These are phyloP conservation scores for Chlamydomonas schloesseri DNA, from an alignment of 139 green algal species.

Conservation along the genomic window DNA sequence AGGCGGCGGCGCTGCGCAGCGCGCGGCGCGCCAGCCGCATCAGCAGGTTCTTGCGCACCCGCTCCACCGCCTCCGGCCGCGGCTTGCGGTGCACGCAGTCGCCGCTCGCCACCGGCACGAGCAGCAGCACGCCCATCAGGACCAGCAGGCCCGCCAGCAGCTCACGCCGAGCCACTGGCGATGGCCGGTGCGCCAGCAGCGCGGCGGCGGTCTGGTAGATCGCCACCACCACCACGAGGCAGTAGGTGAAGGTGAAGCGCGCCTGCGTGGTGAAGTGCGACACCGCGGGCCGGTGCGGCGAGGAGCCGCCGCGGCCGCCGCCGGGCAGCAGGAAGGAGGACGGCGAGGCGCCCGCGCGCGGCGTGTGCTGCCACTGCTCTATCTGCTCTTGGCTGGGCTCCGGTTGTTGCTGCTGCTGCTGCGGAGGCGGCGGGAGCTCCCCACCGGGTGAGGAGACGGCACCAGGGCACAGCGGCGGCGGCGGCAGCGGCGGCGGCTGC, in stretches of 20 bases:
- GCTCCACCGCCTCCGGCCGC: slow-evolving; percentile 28
- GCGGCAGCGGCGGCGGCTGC: no score
- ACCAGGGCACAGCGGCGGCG: no score
- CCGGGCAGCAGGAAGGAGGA: background rate
- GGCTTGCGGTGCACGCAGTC: slow-evolving; percentile 31
- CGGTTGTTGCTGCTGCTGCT: no score
- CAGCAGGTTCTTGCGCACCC: slow-evolving; percentile 7
- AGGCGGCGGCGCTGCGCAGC: no score
- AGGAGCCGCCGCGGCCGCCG: background rate
- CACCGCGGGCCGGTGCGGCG: background rate
- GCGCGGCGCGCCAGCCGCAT: background rate
- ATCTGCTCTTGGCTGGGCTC: no score
- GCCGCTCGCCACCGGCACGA: slow-evolving; percentile 51
- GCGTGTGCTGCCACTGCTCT: no score
- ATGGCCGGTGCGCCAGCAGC: slow-evolving; percentile 1
- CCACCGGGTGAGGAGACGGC: no score
- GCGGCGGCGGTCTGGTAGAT: slow-evolving; percentile 63
- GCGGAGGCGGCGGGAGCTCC: no score
- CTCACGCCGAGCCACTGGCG: background rate
- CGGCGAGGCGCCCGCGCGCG: background rate
- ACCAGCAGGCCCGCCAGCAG: slow-evolving; percentile 46
- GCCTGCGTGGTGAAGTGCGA: slow-evolving; percentile 17
- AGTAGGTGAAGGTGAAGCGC: slow-evolving; percentile 53
- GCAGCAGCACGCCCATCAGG: slow-evolving; percentile 61
- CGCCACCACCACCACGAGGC: slow-evolving; percentile 61